Conservation (phyloP, 2,329 filamentous ascomycete species). For the Pyricularia pennisetigena region DNA sequence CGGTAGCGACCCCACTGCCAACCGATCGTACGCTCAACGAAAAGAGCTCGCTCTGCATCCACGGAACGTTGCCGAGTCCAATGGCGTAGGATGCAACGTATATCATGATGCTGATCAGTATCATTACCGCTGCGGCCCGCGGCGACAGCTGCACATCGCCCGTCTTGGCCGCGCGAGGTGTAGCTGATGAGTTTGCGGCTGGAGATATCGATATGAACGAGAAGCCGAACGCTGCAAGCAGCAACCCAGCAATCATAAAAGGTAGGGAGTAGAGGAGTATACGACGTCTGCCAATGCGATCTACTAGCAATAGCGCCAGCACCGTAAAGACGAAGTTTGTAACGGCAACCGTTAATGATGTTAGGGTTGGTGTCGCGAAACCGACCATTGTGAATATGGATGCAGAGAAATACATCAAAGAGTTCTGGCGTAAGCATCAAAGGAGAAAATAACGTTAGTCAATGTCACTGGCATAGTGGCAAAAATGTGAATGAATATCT, state of each 20-base stretch:
- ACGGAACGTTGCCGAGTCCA: conserved; percentile 85
- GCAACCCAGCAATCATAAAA: conserved; percentile 67
- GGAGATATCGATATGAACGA: conserved; percentile 42
- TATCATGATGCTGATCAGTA: conserved; percentile 67
- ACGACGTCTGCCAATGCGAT: conserved; percentile 66
- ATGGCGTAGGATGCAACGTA: conserved; percentile 83
- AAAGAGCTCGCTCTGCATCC: conserved; percentile 93
- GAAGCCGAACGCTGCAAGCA: conserved; percentile 65
- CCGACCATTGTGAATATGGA: conserved; percentile 72
- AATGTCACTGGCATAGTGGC: not conserved
- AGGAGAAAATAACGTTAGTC: not conserved
- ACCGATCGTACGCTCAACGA: conserved; percentile 64
- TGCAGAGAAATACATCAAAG: conserved; percentile 84
- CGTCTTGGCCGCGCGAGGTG: conserved; percentile 9
- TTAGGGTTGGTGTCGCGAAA: conserved; percentile 70
- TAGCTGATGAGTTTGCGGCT: conserved; percentile 11
- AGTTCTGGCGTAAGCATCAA: conserved; percentile 49
- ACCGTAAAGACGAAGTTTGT: conserved; percentile 77
- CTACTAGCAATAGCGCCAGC: conserved; percentile 66
- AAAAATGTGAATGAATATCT: not conserved
- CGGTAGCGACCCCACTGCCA: conserved; percentile 64
- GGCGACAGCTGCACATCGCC: not conserved
- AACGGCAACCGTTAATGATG: conserved; percentile 65
- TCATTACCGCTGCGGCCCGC: conserved; percentile 36
- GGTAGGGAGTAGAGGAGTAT: conserved; percentile 79